Conservation (phyloP, 306 rosid genomes). For the Biancaea sappan region DNA sequence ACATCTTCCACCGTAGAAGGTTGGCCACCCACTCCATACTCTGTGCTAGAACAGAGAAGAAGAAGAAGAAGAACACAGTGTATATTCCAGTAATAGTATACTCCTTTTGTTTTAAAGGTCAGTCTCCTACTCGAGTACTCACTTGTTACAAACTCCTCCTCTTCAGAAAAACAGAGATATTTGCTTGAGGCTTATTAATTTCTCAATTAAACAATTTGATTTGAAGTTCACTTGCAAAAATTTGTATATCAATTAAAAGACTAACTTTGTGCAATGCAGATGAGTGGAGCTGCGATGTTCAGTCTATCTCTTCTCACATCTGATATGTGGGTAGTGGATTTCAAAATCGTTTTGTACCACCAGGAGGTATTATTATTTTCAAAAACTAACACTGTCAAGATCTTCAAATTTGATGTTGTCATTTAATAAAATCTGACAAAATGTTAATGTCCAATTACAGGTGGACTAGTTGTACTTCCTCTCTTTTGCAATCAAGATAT, state of each 20-base stretch:
- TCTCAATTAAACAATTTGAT: not conserved
- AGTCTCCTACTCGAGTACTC: no score
- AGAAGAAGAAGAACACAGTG: no score
- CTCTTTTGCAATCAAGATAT: conserved; percentile 48
- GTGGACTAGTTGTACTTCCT: conserved; percentile 71
- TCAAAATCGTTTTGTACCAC: conserved; percentile 28
- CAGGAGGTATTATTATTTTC: conserved; percentile 40
- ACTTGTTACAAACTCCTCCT: not conserved
- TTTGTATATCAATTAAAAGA: not conserved
- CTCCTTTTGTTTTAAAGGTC: conserved; percentile 46
- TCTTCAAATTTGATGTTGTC: not conserved
- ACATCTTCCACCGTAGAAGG: no score
- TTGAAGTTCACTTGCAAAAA: not conserved
- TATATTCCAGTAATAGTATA: no score
- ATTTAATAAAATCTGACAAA: conserved; percentile 21
- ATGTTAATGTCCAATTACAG: conserved; percentile 33
- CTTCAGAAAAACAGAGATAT: not conserved
- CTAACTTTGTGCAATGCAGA: conserved; percentile 16
- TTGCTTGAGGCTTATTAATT: not conserved
- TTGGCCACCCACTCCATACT: no score
- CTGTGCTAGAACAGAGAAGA: no score
- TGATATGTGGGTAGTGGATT: conserved; percentile 45
- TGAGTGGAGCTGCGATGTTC: conserved; percentile 44
- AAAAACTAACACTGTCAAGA: not conserved
- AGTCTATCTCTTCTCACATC: conserved; percentile 43